Percentiles rank a stretch among this genome's conserved stretches.
phyloP scores from a whole-genome alignment of 2,329 filamentous ascomycete genomes.

The Aspergillus pseudoglaucus region DNA sequence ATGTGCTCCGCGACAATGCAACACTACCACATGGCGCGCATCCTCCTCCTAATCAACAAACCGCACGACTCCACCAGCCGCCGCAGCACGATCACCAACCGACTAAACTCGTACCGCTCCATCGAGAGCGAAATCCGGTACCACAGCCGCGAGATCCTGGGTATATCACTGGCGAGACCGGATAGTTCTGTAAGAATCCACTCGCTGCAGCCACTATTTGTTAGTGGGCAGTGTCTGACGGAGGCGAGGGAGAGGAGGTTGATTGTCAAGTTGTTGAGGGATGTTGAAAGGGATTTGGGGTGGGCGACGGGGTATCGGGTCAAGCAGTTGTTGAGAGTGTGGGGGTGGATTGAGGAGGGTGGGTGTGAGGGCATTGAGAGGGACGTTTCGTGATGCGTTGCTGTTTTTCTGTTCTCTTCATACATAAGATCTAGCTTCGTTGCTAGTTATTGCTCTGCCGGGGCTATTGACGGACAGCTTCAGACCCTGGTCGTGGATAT shows the following conservation, averaged over 20 bases:
- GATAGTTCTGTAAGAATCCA: constrained; percentile 55
- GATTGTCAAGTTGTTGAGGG: constrained; percentile 50
- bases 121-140: constrained; percentile 50
- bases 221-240: constrained; percentile 55
- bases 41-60: constrained; percentile 38
- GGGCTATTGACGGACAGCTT: no score
- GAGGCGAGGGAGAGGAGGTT: constrained; percentile 49
- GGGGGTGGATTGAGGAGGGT: constrained; percentile 32
- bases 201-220: constrained; percentile 56
- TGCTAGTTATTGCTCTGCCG: neutral
- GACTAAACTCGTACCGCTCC: constrained; percentile 53
- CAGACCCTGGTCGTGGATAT: no score
- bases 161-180: constrained; percentile 52
- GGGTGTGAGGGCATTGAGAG: constrained; percentile 18
- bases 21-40: constrained; percentile 40
- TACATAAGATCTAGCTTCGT: no score
- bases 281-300: constrained; percentile 57
- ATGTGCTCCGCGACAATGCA: constrained; percentile 59
- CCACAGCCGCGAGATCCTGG: constrained; percentile 57
- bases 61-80: constrained; percentile 40
- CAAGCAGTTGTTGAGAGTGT: constrained; percentile 43
- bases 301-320: constrained; percentile 59
- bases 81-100: constrained; percentile 47
- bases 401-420: neutral
- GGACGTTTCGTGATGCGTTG: neutral